Evolutionary conservation across 139 green algal genomes (phyloP).

Genomic region (Desmodesmus armatus): DNA sequence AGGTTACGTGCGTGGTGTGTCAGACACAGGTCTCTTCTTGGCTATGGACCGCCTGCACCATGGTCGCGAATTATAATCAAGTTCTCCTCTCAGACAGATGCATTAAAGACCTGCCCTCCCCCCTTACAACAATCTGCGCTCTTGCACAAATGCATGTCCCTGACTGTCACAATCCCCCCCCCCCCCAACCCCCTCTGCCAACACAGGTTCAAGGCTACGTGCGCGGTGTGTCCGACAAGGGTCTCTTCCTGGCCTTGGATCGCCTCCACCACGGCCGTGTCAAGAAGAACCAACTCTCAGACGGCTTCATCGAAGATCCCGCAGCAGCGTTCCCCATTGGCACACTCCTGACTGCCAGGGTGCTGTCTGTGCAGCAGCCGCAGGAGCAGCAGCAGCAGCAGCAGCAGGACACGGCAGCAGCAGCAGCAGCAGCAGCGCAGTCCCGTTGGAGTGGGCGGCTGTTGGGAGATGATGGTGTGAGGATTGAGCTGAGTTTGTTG

Average conservation of each 20-base stretch:
- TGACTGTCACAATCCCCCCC: too few relatives aligned
- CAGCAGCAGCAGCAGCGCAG: constrained; percentile 10
- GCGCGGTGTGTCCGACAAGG: constrained; percentile 65
- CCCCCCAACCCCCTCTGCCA: too few relatives aligned
- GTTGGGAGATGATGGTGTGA: constrained; percentile 32
- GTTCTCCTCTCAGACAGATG: constrained; percentile 83
- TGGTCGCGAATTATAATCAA: constrained; percentile 83
- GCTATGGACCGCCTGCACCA: constrained; percentile 63
- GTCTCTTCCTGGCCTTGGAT: constrained; percentile 66
- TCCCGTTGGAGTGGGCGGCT: not conserved
- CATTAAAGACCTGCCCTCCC: constrained; percentile 88
- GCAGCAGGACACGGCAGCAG: not conserved
- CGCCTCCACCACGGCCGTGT: constrained; percentile 74
- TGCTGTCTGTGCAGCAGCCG: constrained; percentile 52
- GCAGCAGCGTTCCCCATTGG: constrained; percentile 81
- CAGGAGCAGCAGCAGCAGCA: constrained; percentile 20
- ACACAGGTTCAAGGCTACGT: constrained; percentile 56
- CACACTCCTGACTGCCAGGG: constrained; percentile 65
- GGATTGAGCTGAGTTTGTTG: constrained; percentile 79
- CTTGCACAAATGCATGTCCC: too few relatives aligned
- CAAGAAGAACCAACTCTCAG: constrained; percentile 83
- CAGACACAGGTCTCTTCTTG: constrained; percentile 65
- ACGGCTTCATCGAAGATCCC: constrained; percentile 87
- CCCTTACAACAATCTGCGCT: too few relatives aligned
- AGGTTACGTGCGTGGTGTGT: constrained; percentile 69